A percentile compares a stretch with the other conserved stretches of the same genome.
These are phyloP conservation scores for Neonectria faginata DNA, from an alignment of 2,329 filamentous ascomycete genomes.

Conservation along the genomic window DNA sequence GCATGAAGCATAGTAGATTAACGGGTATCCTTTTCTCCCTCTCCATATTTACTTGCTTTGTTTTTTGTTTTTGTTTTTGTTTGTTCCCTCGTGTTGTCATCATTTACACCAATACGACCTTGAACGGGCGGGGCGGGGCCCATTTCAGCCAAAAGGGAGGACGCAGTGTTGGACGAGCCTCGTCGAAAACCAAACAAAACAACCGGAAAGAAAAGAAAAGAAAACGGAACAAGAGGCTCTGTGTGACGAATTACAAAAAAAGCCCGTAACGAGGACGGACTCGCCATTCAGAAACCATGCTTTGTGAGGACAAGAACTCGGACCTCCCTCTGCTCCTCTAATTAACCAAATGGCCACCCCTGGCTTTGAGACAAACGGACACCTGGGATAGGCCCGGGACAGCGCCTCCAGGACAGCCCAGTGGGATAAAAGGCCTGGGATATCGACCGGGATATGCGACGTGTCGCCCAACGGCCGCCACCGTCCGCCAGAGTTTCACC, in stretches of 20 bases:
- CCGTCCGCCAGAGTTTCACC: slow-evolving; percentile 25
- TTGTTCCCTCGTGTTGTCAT: neutral
- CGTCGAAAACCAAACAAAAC: slow-evolving; percentile 2
- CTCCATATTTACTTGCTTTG: neutral
- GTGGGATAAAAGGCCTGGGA: neutral
- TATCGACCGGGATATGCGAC: slow-evolving; percentile 19
- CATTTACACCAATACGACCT: slow-evolving; percentile 10
- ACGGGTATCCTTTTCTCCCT: neutral
- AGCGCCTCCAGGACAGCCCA: neutral
- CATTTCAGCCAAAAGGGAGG: neutral
- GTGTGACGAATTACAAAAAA: neutral
- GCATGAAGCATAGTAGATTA: slow-evolving; percentile 22
- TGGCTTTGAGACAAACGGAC: neutral
- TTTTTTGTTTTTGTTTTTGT: neutral
- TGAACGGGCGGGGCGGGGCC: neutral
- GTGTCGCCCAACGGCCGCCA: slow-evolving; percentile 24
- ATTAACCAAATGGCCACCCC: neutral
- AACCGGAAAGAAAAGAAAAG: neutral
- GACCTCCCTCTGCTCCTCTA: slow-evolving; percentile 1
- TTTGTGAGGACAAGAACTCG: neutral
- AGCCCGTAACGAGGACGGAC: neutral
- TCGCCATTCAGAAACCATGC: neutral
- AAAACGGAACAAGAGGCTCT: neutral
- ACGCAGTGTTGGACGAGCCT: neutral
- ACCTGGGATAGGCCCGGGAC: neutral